A percentile compares a stretch with the other conserved stretches of the same genome.
Conservation (phyloP, 2,329 filamentous ascomycete genomes). For the Colletotrichum sp. region DNA sequence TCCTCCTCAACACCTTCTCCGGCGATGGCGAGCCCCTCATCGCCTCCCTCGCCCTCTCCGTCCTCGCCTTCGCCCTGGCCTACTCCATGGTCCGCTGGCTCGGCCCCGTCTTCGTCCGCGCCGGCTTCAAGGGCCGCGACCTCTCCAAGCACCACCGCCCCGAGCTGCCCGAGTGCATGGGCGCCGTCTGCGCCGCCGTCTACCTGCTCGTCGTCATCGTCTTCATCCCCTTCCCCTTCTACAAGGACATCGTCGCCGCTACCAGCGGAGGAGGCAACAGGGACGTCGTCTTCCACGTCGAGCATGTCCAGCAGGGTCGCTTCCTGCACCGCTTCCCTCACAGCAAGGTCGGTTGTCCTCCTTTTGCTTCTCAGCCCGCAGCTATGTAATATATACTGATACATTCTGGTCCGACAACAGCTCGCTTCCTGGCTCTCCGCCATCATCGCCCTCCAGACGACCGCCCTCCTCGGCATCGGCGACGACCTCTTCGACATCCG, state of each 20-base stretch:
- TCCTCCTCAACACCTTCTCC: constrained; percentile 82
- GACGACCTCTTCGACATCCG: constrained; percentile 98
- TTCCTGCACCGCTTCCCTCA: constrained; percentile 93
- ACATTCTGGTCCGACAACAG: constrained; percentile 44
- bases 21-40: constrained; percentile 88
- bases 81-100: constrained; percentile 94
- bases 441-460: constrained; percentile 89
- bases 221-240: constrained; percentile 97
- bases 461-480: constrained; percentile 88
- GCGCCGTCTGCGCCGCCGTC: constrained; percentile 88
- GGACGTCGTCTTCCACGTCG: constrained; percentile 78
- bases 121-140: constrained; percentile 89
- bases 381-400: neutral
- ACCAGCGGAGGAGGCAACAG: constrained; percentile 93
- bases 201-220: constrained; percentile 88
- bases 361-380: neutral
- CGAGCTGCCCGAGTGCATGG: constrained; percentile 96
- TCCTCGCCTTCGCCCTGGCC: constrained; percentile 79
- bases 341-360: constrained; percentile 70
- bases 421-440: constrained; percentile 95
- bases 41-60: constrained; percentile 86
- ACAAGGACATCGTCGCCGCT: constrained; percentile 95
- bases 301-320: constrained; percentile 80
- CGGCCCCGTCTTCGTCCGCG: constrained; percentile 84
- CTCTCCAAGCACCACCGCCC: constrained; percentile 73